These are phyloP conservation scores for Dactylis glomerata DNA, from an alignment of 176 grass and related monocot genomes.

Conservation along the genomic window DNA sequence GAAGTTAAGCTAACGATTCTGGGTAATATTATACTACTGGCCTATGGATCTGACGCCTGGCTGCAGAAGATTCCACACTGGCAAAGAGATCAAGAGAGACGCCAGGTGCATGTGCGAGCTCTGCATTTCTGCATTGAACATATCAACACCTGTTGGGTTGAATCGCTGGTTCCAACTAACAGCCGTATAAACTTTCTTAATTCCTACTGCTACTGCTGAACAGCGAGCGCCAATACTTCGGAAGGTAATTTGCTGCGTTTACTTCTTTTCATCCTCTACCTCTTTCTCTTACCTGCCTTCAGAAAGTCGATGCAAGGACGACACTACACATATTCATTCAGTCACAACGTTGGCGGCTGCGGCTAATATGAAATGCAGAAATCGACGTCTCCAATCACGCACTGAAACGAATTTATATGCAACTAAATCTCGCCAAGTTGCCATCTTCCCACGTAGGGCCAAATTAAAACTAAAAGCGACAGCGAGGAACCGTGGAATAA, in stretches of 20 bases:
- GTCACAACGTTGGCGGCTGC: not conserved
- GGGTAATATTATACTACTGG: not conserved
- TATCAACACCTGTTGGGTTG: conserved; percentile 9
- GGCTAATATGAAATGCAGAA: conserved; percentile 18
- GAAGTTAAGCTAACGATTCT: not conserved
- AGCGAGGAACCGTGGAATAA: not conserved
- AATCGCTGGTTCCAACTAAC: not conserved
- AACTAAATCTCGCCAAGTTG: not conserved
- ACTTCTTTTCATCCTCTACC: not conserved
- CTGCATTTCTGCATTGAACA: conserved; percentile 1
- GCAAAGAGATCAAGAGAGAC: conserved; percentile 8
- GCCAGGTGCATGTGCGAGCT: conserved; percentile 20
- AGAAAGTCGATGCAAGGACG: not conserved
- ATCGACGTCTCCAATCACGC: not conserved
- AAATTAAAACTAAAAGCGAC: not conserved
- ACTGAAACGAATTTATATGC: not conserved
- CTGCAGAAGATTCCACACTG: conserved; percentile 39
- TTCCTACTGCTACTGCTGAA: not conserved
- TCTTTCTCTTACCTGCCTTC: not conserved
- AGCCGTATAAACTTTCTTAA: not conserved
- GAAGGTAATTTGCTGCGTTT: not conserved
- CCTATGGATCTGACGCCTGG: not conserved
- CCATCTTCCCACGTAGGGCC: not conserved
- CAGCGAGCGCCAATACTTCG: not conserved
- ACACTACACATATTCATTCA: not conserved